These are phyloP conservation scores for Boletus pseudo-olivaceus DNA, from an alignment of 768 basidiomycete species.

Conservation along the genomic window DNA sequence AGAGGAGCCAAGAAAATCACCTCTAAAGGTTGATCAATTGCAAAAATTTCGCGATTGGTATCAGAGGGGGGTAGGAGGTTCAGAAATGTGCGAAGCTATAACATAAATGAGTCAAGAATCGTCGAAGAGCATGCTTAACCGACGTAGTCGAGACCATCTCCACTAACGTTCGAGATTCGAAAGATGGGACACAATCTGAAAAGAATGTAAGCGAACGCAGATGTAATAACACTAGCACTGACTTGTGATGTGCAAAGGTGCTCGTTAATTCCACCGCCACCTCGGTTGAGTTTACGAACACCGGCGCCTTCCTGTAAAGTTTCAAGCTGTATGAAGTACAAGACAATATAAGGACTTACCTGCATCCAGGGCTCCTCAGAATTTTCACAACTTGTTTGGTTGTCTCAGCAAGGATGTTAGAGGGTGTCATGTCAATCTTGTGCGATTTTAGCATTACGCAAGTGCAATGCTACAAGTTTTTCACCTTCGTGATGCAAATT, in stretches of 20 bases:
- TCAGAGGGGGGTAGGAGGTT: slow-evolving; percentile 90
- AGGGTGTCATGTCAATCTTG: slow-evolving; percentile 94
- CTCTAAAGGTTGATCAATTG: slow-evolving; percentile 75
- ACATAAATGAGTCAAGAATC: slow-evolving; percentile 10
- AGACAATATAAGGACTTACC: slow-evolving; percentile 41
- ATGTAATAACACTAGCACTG: slow-evolving; percentile 10
- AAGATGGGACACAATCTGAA: slow-evolving; percentile 85
- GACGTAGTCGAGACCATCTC: slow-evolving; percentile 82
- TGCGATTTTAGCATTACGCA: background rate
- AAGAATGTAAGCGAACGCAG: slow-evolving; percentile 3
- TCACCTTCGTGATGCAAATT: slow-evolving; percentile 91
- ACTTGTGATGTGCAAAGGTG: slow-evolving; percentile 73
- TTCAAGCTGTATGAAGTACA: background rate
- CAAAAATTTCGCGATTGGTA: slow-evolving; percentile 76
- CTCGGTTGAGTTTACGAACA: slow-evolving; percentile 81
- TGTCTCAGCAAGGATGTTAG: slow-evolving; percentile 87
- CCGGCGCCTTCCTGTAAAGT: slow-evolving; percentile 63
- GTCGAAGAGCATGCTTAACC: slow-evolving; percentile 12
- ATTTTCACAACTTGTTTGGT: slow-evolving; percentile 92
- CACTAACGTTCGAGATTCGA: slow-evolving; percentile 91
- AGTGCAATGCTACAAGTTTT: slow-evolving; percentile 1
- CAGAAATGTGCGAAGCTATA: slow-evolving; percentile 79
- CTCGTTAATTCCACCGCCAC: slow-evolving; percentile 76
- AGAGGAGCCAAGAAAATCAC: slow-evolving; percentile 34
- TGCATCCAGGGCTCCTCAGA: slow-evolving; percentile 87